Evolutionary conservation across 2,329 filamentous ascomycete genomes (phyloP).

Genomic region (Colletotrichum gigasporum): DNA sequence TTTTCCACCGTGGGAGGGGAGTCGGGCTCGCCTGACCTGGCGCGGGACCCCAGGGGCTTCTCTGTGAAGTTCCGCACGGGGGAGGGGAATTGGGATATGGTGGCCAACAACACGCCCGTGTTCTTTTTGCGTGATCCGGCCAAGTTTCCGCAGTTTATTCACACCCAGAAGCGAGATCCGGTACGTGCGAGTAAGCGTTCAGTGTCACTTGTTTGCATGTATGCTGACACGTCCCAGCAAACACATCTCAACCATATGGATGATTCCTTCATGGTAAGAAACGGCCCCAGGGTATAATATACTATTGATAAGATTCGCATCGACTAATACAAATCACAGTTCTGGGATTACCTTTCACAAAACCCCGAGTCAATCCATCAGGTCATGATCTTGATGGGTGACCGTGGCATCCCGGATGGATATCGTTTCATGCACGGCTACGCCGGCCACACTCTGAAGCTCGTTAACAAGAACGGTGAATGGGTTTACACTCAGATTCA

Average conservation of each 20-base stretch:
- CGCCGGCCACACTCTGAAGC: slow-evolving; percentile 58
- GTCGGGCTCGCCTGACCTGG: slow-evolving; percentile 71
- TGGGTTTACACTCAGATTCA: slow-evolving; percentile 62
- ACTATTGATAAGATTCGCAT: slow-evolving; percentile 26
- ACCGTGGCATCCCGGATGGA: slow-evolving; percentile 58
- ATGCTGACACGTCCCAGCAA: background rate
- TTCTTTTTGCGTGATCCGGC: slow-evolving; percentile 59
- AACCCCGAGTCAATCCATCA: slow-evolving; percentile 61
- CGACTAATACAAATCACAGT: background rate
- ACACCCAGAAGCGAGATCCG: slow-evolving; percentile 55
- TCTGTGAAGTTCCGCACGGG: slow-evolving; percentile 45
- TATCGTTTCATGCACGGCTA: slow-evolving; percentile 56
- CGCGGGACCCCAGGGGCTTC: slow-evolving; percentile 74
- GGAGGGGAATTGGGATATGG: slow-evolving; percentile 41
- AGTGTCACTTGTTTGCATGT: background rate
- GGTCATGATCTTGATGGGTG: slow-evolving; percentile 61
- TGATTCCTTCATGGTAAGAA: slow-evolving; percentile 56
- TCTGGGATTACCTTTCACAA: slow-evolving; percentile 41
- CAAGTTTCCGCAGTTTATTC: slow-evolving; percentile 56
- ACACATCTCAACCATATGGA: slow-evolving; percentile 42
- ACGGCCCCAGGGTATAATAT: no score
- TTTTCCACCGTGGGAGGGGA: slow-evolving; percentile 75
- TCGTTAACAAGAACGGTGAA: slow-evolving; percentile 53
- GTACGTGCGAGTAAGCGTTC: slow-evolving; percentile 29
- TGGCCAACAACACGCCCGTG: slow-evolving; percentile 56